phyloP scores from a whole-genome alignment of 129 eudicot genomes.

The Centella asiatica region DNA sequence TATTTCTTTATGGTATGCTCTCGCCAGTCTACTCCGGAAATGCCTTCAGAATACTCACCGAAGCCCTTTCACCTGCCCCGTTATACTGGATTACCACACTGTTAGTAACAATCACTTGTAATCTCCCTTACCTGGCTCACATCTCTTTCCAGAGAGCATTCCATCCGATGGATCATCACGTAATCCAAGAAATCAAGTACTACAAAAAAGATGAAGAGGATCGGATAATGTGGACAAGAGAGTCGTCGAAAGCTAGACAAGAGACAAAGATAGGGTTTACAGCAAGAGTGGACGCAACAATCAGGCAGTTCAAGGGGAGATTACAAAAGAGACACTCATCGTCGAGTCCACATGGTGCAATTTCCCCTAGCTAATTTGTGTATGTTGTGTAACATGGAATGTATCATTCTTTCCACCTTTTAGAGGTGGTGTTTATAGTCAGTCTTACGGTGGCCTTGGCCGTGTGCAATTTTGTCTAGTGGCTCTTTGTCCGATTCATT shows the following conservation, averaged over 20 bases:
- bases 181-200: constrained; percentile 63
- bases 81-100: constrained; percentile 45
- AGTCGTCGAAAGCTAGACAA: constrained; percentile 38
- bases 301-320: constrained; percentile 39
- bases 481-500: background rate
- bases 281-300: constrained; percentile 57
- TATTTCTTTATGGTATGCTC: constrained; percentile 28
- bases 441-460: background rate
- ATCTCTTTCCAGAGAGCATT: constrained; percentile 42
- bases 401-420: background rate
- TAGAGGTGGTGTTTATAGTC: background rate
- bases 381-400: background rate
- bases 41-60: constrained; percentile 29
- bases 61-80: constrained; percentile 50
- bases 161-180: constrained; percentile 55
- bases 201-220: constrained; percentile 46
- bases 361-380: constrained; percentile 11
- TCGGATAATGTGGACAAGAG: constrained; percentile 40
- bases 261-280: constrained; percentile 52
- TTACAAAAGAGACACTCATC: constrained; percentile 31
- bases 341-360: background rate
- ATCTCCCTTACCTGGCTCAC: constrained; percentile 49
- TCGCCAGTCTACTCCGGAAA: constrained; percentile 15
- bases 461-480: background rate
- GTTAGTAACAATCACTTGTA: constrained; percentile 39